Percentiles rank a stretch among this genome's conserved stretches.
Evolutionary conservation across 257 asterid species (phyloP).

Genomic region (Ajuga chamaepitys): DNA sequence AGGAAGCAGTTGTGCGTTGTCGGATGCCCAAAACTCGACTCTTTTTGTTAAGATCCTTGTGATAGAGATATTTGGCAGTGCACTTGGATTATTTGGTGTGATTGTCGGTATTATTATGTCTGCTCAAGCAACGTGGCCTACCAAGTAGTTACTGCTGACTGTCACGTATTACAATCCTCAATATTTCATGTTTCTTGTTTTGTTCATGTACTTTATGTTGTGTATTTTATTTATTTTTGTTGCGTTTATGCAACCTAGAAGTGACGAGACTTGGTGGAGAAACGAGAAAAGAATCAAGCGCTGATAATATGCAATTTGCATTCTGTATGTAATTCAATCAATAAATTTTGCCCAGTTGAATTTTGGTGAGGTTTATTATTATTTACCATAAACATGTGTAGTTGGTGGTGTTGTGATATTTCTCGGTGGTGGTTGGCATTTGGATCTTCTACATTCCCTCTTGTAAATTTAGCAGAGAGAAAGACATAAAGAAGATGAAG

Average conservation of each 20-base stretch:
- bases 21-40: slow-evolving; percentile 96
- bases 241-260: slow-evolving; percentile 13
- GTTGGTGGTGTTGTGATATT: no score
- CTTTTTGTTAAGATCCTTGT: slow-evolving; percentile 97
- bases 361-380: background rate
- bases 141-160: slow-evolving; percentile 35
- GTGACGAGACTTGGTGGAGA: slow-evolving; percentile 13
- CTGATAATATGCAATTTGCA: slow-evolving; percentile 22
- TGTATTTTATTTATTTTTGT: slow-evolving; percentile 11
- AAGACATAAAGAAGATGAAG: no score
- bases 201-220: background rate
- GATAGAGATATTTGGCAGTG: slow-evolving; percentile 97
- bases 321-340: no score
- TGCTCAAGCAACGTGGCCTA: slow-evolving; percentile 97
- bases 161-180: slow-evolving; percentile 13
- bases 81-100: slow-evolving; percentile 93
- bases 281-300: slow-evolving; percentile 2
- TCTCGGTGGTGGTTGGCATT: no score
- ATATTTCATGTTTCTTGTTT: slow-evolving; percentile 3
- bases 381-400: background rate
- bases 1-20: slow-evolving; percentile 98
- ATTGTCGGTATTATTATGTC: slow-evolving; percentile 99
- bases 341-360: slow-evolving; percentile 18
- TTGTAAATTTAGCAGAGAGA: no score
- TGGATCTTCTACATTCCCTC: no score